Conservation (phyloP, 1,284 basidiomycete genomes). For the Polyporus tsugae region DNA sequence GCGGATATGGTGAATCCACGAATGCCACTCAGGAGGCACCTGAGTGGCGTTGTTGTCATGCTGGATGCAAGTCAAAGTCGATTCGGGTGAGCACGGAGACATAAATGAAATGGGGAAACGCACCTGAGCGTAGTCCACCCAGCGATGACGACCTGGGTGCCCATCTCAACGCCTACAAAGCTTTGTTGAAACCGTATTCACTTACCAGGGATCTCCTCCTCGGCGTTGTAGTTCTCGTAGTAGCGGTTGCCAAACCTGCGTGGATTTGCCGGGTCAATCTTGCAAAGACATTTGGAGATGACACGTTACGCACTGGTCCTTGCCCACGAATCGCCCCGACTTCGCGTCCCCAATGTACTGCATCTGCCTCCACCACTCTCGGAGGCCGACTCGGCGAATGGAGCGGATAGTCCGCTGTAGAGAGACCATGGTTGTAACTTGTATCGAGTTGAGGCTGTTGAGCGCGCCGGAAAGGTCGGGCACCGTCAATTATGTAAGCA, state of each 20-base stretch:
- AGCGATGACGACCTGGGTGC: constrained; percentile 85
- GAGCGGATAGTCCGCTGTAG: constrained; percentile 79
- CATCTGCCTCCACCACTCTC: constrained; percentile 86
- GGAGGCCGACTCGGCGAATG: constrained; percentile 76
- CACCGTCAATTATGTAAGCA: background rate
- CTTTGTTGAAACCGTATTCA: constrained; percentile 15
- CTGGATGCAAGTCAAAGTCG: constrained; percentile 44
- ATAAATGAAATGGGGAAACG: constrained; percentile 26
- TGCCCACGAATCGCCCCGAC: constrained; percentile 79
- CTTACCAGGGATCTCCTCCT: constrained; percentile 87
- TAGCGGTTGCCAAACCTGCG: constrained; percentile 89
- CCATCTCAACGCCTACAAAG: background rate
- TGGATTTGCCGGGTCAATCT: constrained; percentile 1
- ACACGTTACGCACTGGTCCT: constrained; percentile 73
- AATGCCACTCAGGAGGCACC: constrained; percentile 94
- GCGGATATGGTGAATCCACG: constrained; percentile 93
- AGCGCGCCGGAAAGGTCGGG: background rate
- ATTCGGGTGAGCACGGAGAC: background rate
- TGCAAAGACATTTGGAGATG: background rate
- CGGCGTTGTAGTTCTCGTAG: constrained; percentile 87
- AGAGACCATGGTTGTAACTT: constrained; percentile 52
- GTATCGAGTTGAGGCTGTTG: constrained; percentile 10
- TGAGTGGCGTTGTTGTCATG: constrained; percentile 91
- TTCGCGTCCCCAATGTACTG: constrained; percentile 95
- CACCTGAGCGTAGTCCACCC: constrained; percentile 92